phyloP scores from a whole-genome alignment of 306 rosid species.

The Cyclanthera cordifolia region DNA sequence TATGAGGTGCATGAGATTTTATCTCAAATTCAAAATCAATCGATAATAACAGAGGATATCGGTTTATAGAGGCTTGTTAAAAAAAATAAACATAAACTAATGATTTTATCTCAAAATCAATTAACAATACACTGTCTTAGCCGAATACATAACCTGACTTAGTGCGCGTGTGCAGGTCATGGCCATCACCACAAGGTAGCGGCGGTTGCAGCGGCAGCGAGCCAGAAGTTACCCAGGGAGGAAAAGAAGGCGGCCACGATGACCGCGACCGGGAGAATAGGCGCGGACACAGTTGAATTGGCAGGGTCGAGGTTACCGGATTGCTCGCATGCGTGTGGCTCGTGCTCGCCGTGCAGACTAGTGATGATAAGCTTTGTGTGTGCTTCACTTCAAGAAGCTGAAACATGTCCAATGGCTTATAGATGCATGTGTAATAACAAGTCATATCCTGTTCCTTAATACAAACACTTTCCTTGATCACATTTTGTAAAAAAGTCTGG shows the following conservation, averaged over 20 bases:
- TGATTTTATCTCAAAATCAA: too few relatives aligned
- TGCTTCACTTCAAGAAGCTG: constrained; percentile 51
- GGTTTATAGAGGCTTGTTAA: too few relatives aligned
- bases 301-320: constrained; percentile 78
- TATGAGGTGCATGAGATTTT: too few relatives aligned
- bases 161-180: background rate
- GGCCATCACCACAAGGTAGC: constrained; percentile 7
- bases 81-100: too few relatives aligned
- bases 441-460: constrained; percentile 70
- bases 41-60: too few relatives aligned
- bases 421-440: constrained; percentile 78
- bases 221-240: background rate
- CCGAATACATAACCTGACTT: too few relatives aligned
- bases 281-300: constrained; percentile 37
- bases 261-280: background rate
- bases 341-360: constrained; percentile 59
- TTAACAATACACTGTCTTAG: too few relatives aligned
- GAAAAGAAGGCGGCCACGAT: background rate
- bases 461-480: background rate
- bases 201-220: background rate
- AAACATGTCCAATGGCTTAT: constrained; percentile 91
- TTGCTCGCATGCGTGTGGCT: constrained; percentile 78
- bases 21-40: too few relatives aligned
- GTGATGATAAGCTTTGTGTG: constrained; percentile 82
- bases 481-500: background rate